Conservation (phyloP, 768 basidiomycete genomes). For the Trametes cingulata region DNA sequence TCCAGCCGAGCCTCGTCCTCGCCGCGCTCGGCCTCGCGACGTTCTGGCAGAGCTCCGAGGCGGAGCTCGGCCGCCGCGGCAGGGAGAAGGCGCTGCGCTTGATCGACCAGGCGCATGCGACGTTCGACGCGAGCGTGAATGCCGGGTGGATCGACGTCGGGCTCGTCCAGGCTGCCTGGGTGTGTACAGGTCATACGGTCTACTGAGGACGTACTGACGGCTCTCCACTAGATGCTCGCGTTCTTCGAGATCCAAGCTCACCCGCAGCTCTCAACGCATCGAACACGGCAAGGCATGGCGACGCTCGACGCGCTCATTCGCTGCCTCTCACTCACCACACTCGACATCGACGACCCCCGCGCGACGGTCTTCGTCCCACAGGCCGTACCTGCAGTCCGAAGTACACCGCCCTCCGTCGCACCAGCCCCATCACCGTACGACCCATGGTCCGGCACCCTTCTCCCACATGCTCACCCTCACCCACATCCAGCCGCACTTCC, state of each 20-base stretch:
- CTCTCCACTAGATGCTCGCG: constrained; percentile 54
- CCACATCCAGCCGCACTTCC: no score
- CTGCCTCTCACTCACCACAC: constrained; percentile 50
- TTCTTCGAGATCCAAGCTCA: constrained; percentile 73
- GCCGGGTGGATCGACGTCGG: constrained; percentile 72
- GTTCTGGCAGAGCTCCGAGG: constrained; percentile 69
- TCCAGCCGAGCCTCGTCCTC: constrained; percentile 69
- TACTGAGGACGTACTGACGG: not conserved
- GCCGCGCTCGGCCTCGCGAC: constrained; percentile 61
- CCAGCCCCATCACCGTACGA: not conserved
- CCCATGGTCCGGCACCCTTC: no score
- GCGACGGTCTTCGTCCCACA: constrained; percentile 20
- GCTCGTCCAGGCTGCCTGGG: constrained; percentile 70
- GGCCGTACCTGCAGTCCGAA: constrained; percentile 1
- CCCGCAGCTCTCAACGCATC: constrained; percentile 52
- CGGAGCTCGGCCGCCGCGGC: constrained; percentile 47
- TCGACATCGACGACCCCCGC: constrained; percentile 46
- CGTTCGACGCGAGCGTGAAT: constrained; percentile 68
- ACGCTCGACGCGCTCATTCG: constrained; percentile 73
- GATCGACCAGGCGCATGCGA: constrained; percentile 65
- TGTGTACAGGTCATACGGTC: constrained; percentile 20
- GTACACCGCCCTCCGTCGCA: not conserved
- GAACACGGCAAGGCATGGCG: constrained; percentile 54
- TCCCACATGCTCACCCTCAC: no score
- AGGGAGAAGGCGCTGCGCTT: constrained; percentile 58